Base-by-base conservation (phyloP, 169 alveolate species). In the Plasmodium inui region DNA sequence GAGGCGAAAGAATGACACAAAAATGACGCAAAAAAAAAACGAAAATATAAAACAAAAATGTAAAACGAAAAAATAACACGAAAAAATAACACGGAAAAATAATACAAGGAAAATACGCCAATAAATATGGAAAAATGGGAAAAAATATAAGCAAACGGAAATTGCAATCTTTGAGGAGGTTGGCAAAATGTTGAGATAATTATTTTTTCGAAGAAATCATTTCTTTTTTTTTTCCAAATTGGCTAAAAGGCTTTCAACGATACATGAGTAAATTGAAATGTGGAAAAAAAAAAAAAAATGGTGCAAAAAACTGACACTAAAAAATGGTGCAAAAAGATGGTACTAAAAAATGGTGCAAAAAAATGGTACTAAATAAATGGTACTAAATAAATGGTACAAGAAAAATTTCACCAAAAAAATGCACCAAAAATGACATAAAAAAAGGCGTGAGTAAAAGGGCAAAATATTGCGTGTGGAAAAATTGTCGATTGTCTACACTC, bases 401-500 rank as follows among this genome's bases (percentile, higher is more conserved):
- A 82, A 55, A 32, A 32, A 32, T 32, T 1, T 1, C 3, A 32
- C 39, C n/a, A n/a, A 32, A 32, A 32, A 32, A 3, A 1, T 1
- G 39, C 39, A 32, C 39, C 1, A 37, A 37, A 37, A 37, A 37
- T 37, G 44, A 7, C 44, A 50, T 32, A 80, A 46, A 80, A 82
- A 30, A 5, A 30, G 32, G 30, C 37, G 37, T 22, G 78, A 26
- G 9, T 10, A 46, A 39, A 80, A 26, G 39, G 50, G 37, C 12
- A 44, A 39, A 7, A 22, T 19, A 8, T n/a, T 61, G 32, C 14
- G 34, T 6, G 2, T 19, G 32, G 9, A 17, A 61, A 82, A n/a
- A 53, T 53, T 28, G 53, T 1, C 17, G 67, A 82, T 78, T 78
- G 84, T 78, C 84, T 78, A 78, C 50, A 78, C 44, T 9, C 44